These are phyloP conservation scores for Pachyrhizus erosus DNA, from an alignment of 306 rosid species.

Conservation along the genomic window DNA sequence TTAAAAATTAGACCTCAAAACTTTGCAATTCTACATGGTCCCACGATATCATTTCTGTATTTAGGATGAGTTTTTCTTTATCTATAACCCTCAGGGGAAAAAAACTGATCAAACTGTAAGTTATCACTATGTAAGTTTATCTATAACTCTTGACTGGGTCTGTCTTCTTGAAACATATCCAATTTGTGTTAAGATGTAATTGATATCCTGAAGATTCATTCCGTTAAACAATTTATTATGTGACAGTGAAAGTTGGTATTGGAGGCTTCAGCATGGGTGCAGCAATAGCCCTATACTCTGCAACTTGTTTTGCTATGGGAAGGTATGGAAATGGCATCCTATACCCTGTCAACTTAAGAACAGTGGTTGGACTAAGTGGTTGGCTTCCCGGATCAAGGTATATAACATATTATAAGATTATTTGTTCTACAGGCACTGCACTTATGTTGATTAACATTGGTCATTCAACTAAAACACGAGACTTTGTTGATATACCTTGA, in stretches of 20 bases:
- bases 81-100: too few species aligned
- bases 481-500: background rate
- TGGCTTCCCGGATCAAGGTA: slow-evolving; percentile 99
- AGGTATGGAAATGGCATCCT: slow-evolving; percentile 84
- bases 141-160: background rate
- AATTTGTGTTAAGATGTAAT: background rate
- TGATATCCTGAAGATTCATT: slow-evolving; percentile 17
- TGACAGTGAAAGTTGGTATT: slow-evolving; percentile 92
- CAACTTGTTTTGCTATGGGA: slow-evolving; percentile 92
- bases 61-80: background rate
- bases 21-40: slow-evolving; percentile 9
- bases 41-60: background rate
- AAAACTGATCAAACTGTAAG: background rate
- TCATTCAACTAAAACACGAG: background rate
- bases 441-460: slow-evolving; percentile 1
- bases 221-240: slow-evolving; percentile 25
- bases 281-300: slow-evolving; percentile 95
- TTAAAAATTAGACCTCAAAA: background rate
- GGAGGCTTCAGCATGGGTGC: slow-evolving; percentile 99
- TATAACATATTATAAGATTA: slow-evolving; percentile 16
- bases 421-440: background rate
- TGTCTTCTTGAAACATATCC: background rate
- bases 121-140: background rate
- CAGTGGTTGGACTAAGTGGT: slow-evolving; percentile 94
- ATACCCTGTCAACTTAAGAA: slow-evolving; percentile 80